These are phyloP conservation scores for Monilinia fructicola DNA, from an alignment of 2,329 filamentous ascomycete genomes.

Conservation along the genomic window DNA sequence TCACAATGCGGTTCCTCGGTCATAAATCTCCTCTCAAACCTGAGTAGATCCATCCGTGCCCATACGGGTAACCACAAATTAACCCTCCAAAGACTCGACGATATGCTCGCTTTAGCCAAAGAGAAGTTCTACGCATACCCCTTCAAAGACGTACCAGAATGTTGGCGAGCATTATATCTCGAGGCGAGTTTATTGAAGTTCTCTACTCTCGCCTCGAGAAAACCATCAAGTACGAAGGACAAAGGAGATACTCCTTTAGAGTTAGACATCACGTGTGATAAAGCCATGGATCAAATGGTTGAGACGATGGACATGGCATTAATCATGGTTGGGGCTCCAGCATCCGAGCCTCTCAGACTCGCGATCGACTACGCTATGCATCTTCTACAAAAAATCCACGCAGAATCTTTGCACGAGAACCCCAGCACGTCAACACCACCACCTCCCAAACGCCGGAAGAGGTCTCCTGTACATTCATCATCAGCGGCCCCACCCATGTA, in stretches of 20 bases:
- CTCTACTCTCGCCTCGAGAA: slow-evolving; percentile 40
- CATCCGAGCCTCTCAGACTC: slow-evolving; percentile 12
- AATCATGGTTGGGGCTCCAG: slow-evolving; percentile 37
- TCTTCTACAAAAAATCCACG: slow-evolving; percentile 59
- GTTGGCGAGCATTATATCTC: slow-evolving; percentile 71
- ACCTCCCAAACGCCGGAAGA: slow-evolving; percentile 32
- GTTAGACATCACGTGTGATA: neutral
- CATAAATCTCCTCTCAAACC: slow-evolving; percentile 26
- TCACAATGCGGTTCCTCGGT: slow-evolving; percentile 29
- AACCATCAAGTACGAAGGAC: slow-evolving; percentile 22
- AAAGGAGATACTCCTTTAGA: neutral
- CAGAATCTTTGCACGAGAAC: neutral
- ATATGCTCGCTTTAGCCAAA: slow-evolving; percentile 59
- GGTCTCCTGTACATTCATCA: neutral
- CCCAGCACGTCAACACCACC: neutral
- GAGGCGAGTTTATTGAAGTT: slow-evolving; percentile 68
- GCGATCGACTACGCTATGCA: slow-evolving; percentile 59
- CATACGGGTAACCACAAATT: slow-evolving; percentile 23
- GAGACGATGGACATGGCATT: slow-evolving; percentile 39
- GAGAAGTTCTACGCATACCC: slow-evolving; percentile 69
- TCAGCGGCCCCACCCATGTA: neutral
- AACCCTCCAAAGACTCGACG: slow-evolving; percentile 47
- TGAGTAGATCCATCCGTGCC: slow-evolving; percentile 26
- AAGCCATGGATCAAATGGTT: slow-evolving; percentile 36
- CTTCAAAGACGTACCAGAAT: slow-evolving; percentile 63